Conservation (phyloP, 257 asterid species). For the Nicotiana tabacum region DNA sequence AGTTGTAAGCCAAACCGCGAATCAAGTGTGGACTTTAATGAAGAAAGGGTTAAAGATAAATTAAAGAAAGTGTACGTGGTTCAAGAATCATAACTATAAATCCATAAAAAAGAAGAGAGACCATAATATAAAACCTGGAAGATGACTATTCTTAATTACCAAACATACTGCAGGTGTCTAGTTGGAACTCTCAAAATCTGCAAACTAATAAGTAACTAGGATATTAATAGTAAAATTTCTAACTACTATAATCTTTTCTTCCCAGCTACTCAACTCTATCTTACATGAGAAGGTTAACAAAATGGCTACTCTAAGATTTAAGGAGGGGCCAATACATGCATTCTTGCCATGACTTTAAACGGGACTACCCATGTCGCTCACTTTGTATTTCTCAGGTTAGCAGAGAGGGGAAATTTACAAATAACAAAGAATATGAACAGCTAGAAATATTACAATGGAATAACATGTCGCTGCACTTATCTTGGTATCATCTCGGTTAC, state of each 20-base stretch:
- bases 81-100: too few species aligned
- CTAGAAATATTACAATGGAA: not conserved
- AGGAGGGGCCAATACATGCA: not conserved
- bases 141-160: not conserved
- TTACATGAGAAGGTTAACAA: not conserved
- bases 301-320: not conserved
- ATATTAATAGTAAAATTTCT: not conserved
- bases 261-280: not conserved
- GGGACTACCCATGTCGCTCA: not conserved
- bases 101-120: too few species aligned
- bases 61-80: too few species aligned
- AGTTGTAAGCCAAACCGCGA: too few species aligned
- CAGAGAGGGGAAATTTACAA: not conserved
- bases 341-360: not conserved
- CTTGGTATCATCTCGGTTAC: slow-evolving; percentile 54
- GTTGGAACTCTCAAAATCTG: not conserved
- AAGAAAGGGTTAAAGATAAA: too few species aligned
- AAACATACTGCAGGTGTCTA: not conserved
- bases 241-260: not conserved
- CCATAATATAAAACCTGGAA: not conserved
- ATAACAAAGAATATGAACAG: not conserved
- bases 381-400: not conserved
- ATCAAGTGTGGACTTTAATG: too few species aligned
- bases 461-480: slow-evolving; percentile 18
- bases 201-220: not conserved